These are phyloP conservation scores for Didymella glomerata DNA, from an alignment of 2,329 filamentous ascomycete species.

Conservation along the genomic window DNA sequence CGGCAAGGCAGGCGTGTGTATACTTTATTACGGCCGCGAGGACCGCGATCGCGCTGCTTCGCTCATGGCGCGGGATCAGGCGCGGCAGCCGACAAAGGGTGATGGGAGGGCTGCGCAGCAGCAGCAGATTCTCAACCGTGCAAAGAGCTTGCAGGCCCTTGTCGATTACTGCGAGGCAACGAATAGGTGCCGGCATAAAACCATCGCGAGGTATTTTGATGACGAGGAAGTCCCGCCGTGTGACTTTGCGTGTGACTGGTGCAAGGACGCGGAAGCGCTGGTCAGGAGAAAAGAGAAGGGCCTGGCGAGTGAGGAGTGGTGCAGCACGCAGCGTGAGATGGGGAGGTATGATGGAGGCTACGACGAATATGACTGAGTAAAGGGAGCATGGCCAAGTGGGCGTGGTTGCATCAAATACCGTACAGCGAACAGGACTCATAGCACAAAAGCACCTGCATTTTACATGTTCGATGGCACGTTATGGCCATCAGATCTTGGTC, in stretches of 20 bases:
- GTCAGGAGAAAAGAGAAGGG: constrained; percentile 55
- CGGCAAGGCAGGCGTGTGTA: constrained; percentile 84
- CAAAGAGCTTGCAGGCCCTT: constrained; percentile 63
- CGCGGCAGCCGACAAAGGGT: constrained; percentile 59
- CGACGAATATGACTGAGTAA: constrained; percentile 48
- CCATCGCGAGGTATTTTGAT: constrained; percentile 51
- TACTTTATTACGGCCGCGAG: constrained; percentile 89
- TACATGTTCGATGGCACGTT: background rate
- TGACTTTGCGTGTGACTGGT: constrained; percentile 60
- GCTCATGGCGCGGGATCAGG: constrained; percentile 58
- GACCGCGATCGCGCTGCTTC: constrained; percentile 77
- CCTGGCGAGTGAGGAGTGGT: constrained; percentile 60
- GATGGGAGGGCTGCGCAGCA: constrained; percentile 39
- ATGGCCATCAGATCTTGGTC: background rate
- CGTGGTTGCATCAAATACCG: background rate
- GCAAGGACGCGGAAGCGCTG: constrained; percentile 55
- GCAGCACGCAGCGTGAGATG: constrained; percentile 56
- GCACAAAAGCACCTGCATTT: background rate
- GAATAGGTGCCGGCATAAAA: constrained; percentile 72
- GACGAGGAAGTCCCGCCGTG: constrained; percentile 50
- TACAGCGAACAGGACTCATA: background rate
- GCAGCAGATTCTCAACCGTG: constrained; percentile 52
- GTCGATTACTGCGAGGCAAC: constrained; percentile 84
- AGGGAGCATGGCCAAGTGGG: background rate
- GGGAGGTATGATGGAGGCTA: constrained; percentile 51